Evolutionary conservation across 2,329 filamentous ascomycete genomes (phyloP).

Genomic region (Pseudopyrenochaeta lycopersici): DNA sequence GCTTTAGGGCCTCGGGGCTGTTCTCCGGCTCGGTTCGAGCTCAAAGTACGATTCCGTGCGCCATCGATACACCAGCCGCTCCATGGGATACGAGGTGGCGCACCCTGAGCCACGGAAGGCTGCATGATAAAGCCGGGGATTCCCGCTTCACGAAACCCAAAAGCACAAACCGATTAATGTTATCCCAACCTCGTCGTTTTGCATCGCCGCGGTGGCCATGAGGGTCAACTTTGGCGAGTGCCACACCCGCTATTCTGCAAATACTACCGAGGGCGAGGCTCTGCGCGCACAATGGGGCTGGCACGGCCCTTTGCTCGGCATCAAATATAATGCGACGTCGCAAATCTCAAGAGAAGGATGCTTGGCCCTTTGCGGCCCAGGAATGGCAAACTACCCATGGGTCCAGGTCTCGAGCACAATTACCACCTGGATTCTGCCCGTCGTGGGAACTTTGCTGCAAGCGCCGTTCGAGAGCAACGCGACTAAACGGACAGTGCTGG

Average conservation of each 20-base stretch:
- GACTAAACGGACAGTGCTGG: conserved; percentile 45
- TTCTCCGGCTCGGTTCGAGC: not conserved
- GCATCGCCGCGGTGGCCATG: conserved; percentile 8
- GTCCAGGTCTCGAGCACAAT: conserved; percentile 42
- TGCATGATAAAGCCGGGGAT: not conserved
- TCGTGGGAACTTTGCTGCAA: conserved; percentile 51
- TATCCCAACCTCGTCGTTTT: not conserved
- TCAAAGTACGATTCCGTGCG: not conserved
- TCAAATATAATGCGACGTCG: conserved; percentile 17
- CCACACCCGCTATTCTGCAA: conserved; percentile 1
- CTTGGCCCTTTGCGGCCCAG: conserved; percentile 43
- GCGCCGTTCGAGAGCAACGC: conserved; percentile 55
- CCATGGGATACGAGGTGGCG: not conserved
- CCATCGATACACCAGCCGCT: not conserved
- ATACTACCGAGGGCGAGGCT: conserved; percentile 4
- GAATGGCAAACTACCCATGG: conserved; percentile 46
- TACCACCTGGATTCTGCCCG: conserved; percentile 53
- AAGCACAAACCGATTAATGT: not conserved
- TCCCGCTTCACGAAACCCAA: not conserved
- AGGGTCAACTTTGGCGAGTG: conserved; percentile 17
- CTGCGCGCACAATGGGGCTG: conserved; percentile 27
- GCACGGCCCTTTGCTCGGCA: conserved; percentile 23
- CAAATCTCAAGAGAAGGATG: conserved; percentile 48
- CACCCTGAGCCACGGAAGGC: not conserved
- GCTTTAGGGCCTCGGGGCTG: not conserved